These are phyloP conservation scores for Sambucus nigra DNA, from an alignment of 129 eudicot genomes.

Conservation along the genomic window DNA sequence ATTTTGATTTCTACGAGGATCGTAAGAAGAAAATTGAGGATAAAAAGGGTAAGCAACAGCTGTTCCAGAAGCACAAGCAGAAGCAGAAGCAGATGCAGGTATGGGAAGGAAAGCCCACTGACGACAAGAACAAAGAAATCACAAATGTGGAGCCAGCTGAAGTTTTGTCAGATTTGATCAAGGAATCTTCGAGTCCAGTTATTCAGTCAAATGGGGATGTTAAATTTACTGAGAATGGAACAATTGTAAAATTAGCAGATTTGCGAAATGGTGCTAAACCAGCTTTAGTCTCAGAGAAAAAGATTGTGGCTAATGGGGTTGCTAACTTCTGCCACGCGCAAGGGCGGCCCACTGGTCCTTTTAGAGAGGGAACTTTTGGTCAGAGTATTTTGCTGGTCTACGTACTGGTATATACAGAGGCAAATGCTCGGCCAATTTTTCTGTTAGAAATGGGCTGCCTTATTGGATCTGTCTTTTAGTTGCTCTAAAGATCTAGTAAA, in stretches of 20 bases:
- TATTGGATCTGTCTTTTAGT: not conserved
- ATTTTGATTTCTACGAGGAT: constrained; percentile 15
- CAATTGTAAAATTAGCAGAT: constrained; percentile 8
- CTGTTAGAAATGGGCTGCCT: not conserved
- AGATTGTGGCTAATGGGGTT: constrained; percentile 15
- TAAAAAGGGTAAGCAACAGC: constrained; percentile 13
- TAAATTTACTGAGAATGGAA: constrained; percentile 2
- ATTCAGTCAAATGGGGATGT: constrained; percentile 12
- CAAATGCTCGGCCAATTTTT: not conserved
- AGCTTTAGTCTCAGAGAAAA: constrained; percentile 7
- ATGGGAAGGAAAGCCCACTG: constrained; percentile 25
- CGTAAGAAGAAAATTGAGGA: constrained; percentile 14
- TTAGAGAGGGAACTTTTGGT: not conserved
- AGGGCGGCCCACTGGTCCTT: not conserved
- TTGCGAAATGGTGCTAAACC: constrained; percentile 5
- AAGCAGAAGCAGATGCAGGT: not conserved
- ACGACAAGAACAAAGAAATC: constrained; percentile 15
- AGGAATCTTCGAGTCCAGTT: not conserved
- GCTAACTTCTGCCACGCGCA: constrained; percentile 9
- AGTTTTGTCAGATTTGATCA: constrained; percentile 2
- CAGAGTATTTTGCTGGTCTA: not conserved
- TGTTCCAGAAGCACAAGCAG: constrained; percentile 8
- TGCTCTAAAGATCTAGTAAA: not conserved
- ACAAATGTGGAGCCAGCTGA: constrained; percentile 10
- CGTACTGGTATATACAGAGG: not conserved